Conservation (phyloP, 75 land plant genomes). For the Adiantum capillusveneris region DNA sequence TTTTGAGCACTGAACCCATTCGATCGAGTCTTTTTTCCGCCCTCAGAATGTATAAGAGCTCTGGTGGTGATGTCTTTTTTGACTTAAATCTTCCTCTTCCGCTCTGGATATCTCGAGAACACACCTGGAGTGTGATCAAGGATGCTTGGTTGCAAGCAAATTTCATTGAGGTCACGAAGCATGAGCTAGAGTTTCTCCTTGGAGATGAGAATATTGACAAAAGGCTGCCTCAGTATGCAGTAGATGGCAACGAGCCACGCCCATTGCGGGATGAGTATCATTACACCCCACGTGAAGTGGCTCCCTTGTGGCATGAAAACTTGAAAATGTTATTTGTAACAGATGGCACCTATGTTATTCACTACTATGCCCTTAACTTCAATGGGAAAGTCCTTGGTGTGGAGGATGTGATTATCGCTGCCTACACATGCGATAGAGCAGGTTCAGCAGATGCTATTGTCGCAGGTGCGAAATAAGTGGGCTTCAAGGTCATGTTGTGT, state of each 20-base stretch:
- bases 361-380: conserved; percentile 81
- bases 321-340: conserved; percentile 78
- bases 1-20: conserved; percentile 55
- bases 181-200: conserved; percentile 82
- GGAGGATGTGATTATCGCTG: conserved; percentile 85
- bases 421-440: conserved; percentile 81
- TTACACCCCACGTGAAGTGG: conserved; percentile 70
- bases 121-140: conserved; percentile 48
- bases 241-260: conserved; percentile 16
- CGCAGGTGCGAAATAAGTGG: too few species aligned
- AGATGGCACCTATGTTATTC: conserved; percentile 78
- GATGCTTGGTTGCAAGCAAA: conserved; percentile 64
- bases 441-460: conserved; percentile 95
- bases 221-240: conserved; percentile 11
- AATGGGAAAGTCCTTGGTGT: conserved; percentile 86
- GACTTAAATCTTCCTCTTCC: conserved; percentile 89
- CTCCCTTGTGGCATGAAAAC: conserved; percentile 83
- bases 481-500: too few species aligned
- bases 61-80: conserved; percentile 59
- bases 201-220: conserved; percentile 35
- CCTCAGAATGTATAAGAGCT: conserved; percentile 44
- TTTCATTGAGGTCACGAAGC: conserved; percentile 77
- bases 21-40: conserved; percentile 56
- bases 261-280: conserved; percentile 51
- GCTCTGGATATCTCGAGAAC: conserved; percentile 62